Evolutionary conservation across 192 early-diverging fungal genomes (phyloP).

Genomic region (Gaertneriomyces semiglobifer): DNA sequence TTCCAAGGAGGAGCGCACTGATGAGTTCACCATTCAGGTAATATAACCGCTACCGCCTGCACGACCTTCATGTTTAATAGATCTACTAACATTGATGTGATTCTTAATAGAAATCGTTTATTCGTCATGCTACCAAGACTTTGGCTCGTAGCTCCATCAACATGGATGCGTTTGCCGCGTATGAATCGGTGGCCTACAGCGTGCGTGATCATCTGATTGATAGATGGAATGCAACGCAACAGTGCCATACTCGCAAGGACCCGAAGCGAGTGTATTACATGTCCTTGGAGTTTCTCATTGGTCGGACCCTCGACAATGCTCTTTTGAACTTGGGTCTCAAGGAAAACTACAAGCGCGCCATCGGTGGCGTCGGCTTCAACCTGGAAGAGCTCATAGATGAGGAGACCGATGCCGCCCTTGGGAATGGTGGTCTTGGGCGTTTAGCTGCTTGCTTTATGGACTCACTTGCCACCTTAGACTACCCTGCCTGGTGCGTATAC

Average conservation of each 20-base stretch:
- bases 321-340: constrained; percentile 84
- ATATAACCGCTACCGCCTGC: neutral
- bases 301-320: constrained; percentile 96
- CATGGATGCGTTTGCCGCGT: constrained; percentile 89
- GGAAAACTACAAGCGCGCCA: constrained; percentile 66
- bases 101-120: constrained; percentile 74
- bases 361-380: constrained; percentile 79
- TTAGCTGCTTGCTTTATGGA: constrained; percentile 98
- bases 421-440: constrained; percentile 93
- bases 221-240: constrained; percentile 93
- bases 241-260: constrained; percentile 69
- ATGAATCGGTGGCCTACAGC: constrained; percentile 81
- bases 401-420: constrained; percentile 94
- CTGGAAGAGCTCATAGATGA: constrained; percentile 91
- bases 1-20: constrained; percentile 29
- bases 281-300: constrained; percentile 95
- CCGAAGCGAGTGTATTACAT: constrained; percentile 97
- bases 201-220: constrained; percentile 91
- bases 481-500: constrained; percentile 76
- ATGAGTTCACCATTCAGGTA: constrained; percentile 17
- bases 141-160: constrained; percentile 83
- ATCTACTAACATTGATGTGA: constrained; percentile 59
- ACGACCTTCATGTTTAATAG: neutral
- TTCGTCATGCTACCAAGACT: constrained; percentile 85
- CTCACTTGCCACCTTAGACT: constrained; percentile 88